Evolutionary conservation across 371 early-diverging fungal genomes (phyloP), one percentile per base, ranked within the genome.

Genomic region (Syncephalis plumigaleata): DNA sequence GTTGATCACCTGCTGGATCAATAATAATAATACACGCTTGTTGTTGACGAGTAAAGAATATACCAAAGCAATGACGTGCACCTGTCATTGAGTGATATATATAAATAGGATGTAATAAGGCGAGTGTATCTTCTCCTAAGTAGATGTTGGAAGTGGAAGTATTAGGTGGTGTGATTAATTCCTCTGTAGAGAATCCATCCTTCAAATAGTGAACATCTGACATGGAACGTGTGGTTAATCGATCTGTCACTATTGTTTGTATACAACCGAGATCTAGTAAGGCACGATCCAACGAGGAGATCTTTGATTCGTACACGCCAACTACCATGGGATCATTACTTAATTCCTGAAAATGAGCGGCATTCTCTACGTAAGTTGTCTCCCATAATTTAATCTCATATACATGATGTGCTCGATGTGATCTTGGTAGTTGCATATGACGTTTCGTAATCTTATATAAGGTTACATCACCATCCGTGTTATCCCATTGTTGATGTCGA

Each of bases 251-350:
- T 11, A 31, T 11, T 11, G 11, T 31, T 31, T 31, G 31, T 15
- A 66, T 55, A 16, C 67, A 66, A 15, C 87, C 87, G 3, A 92
- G 43, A 23, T 75, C 61, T 18, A 91, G 64, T 39, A 97, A 58
- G 4, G 88, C 91, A 0, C 91, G 77, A 44, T 78, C 73, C 31
- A 81, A 36, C 0, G 86, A 63, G 2, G 89, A 79, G 1, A 92
- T 59, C 47, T 88, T 79, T 0, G 87, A 80, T 66, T 94, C 95
- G 58, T 93, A 97, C 0, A 90, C 90, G 21, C 91, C 91, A 48
- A 83, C 87, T 11, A 90, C 79, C n/a, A 78, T 66, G 9, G 86
- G 84, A 56, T 92, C 82, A 51, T 79, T 84, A 55, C 90, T 87
- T 37, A 91, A 71, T 20, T 70, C 70, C 1, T 77, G 55, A 60